Evolutionary conservation across 352 stramenopile genomes (phyloP), one percentile per base, ranked within the genome.

Genomic region (Globisporangium nodosum): DNA sequence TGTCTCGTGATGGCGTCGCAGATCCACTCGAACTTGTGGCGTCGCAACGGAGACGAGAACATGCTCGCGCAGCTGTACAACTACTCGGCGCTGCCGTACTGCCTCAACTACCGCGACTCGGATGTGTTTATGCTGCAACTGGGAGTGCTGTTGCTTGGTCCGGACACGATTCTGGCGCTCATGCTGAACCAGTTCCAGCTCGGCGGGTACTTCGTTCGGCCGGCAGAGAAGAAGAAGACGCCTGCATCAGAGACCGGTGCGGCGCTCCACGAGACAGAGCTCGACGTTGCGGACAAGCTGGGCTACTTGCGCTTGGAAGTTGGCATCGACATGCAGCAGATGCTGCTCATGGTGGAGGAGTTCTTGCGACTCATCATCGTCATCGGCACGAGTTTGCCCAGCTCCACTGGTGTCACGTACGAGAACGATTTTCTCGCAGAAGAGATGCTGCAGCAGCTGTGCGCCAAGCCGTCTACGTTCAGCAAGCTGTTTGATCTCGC

Each of bases 11-110:
- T 95, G 84, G 77, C 81, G 49, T 90, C 81, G 18, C 86, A 95
- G 61, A 95, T 95, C 49, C 86, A 95, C 48, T 88, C 84, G 15
- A 93, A 92, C 31, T 50, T 95, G 21, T 95, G 86, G 86, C 77
- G 86, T 20, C 78, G 86, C 30, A 95, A 95, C 51, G 86, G 86
- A 39, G 86, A 95, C 60, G 86, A 95, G 63, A 95, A 91, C 54
- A 95, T 95, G 86, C 70, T 94, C 54, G 85, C 86, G 3, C 86
- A 95, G 69, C 53, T 95, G 45, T 95, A 93, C 74, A 95, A 95
- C 68, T 95, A 95, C 64, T 95, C 84, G 15, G 86, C 86, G 21
- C 58, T 95, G 21, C 84, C 86, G 16, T 95, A 94, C 62, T 95
- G 86, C 43, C 73, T 95, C 51, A 82, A 95, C 54, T 95, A 93